Evolutionary conservation across 129 eudicot species (phyloP), one percentile per base, ranked within the genome.

Genomic region (Daucus carota): DNA sequence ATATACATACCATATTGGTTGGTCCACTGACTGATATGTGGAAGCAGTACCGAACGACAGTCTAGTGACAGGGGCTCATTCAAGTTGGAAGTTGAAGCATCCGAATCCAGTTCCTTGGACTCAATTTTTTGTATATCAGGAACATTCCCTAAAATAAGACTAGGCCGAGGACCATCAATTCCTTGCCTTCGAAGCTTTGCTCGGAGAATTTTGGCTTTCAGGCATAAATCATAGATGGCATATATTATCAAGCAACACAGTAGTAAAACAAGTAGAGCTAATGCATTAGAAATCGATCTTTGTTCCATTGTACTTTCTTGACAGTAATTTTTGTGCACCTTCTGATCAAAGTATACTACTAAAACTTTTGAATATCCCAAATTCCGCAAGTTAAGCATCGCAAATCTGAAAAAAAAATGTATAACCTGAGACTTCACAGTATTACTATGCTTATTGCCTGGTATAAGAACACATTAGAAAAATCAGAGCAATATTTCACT

Each of bases 61-160:
- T 45, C 62, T 4, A 46, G 76, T 28, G 76, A 73, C 8, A 33
- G 41, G 76, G 76, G 62, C 24, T 73, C 76, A 16, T 44, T 73
- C 41, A 32, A 43, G 31, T 73, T 63, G 38, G 31, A 14, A 20
- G 20, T 73, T 63, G n/a, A n/a, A n/a, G 70, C 38, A 29, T 63
- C 22, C 4, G 38, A 31, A 8, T 15, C 22, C 22, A 47, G 22
- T 24, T 36, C 60, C 31, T 28, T 18, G 60, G 22, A 24, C 62
- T 26, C 48, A 0, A 63, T 14, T n/a, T 57, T 57, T 9, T 57
- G 65, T 6, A 57, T 57, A 57, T 46, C 76, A 2, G 42, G 42
- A 29, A 73, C 17, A 13, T 73, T 73, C 12, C 62, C 76, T 16
- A 73, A 2, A 28, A 73, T 14, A 26, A 45, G 34, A 41, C 57